A percentile compares a stretch with the other conserved stretches of the same genome.
These are phyloP conservation scores for Metschnikowia vanudenii DNA, from an alignment of 805 yeast species.

Conservation along the genomic window DNA sequence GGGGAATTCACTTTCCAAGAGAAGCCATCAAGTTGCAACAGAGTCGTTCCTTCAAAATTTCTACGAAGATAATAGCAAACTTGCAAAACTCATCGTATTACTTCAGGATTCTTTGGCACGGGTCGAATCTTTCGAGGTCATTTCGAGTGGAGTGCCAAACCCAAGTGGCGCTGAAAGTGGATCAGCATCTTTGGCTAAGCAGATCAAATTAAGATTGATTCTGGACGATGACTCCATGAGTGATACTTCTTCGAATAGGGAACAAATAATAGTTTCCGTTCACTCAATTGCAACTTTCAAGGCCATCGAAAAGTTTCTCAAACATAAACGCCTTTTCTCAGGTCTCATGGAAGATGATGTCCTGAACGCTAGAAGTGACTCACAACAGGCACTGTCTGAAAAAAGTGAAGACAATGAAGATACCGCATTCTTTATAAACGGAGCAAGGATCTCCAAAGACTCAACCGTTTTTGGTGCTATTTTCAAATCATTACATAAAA, in stretches of 20 bases:
- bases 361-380: background rate
- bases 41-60: conserved; percentile 46
- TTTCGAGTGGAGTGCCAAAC: conserved; percentile 41
- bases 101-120: conserved; percentile 74
- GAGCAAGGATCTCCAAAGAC: conserved; percentile 56
- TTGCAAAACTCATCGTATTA: conserved; percentile 8
- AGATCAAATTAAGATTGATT: conserved; percentile 56
- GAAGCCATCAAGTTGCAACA: conserved; percentile 17
- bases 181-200: conserved; percentile 67
- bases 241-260: conserved; percentile 24
- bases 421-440: conserved; percentile 59
- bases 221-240: conserved; percentile 17
- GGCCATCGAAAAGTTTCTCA: conserved; percentile 47
- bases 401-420: background rate
- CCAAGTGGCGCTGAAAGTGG: conserved; percentile 27
- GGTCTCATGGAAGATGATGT: conserved; percentile 3
- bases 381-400: background rate
- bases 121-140: conserved; percentile 68
- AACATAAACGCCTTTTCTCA: conserved; percentile 7
- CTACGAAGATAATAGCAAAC: conserved; percentile 20
- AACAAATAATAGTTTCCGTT: conserved; percentile 44
- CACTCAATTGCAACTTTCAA: conserved; percentile 63
- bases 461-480: conserved; percentile 78
- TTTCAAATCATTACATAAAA: conserved; percentile 46
- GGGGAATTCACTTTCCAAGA: background rate